Evolutionary conservation across 495 filamentous ascomycete species (phyloP).

Genomic region (Aspergillus nidulans): DNA sequence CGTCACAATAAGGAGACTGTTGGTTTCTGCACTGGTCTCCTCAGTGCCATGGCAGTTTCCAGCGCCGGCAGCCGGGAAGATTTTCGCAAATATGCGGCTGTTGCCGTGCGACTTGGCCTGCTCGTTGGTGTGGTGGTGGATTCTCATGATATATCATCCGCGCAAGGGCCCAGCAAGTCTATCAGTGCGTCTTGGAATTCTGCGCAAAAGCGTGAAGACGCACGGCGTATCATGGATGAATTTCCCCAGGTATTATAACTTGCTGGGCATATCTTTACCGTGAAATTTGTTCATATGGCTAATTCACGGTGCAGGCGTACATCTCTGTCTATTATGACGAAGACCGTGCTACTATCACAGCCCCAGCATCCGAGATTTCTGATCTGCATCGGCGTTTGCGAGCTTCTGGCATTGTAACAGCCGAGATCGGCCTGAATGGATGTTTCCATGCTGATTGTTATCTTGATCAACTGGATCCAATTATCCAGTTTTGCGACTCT

Average conservation of each 20-base stretch:
- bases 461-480: constrained; percentile 9
- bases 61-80: constrained; percentile 13
- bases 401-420: constrained; percentile 29
- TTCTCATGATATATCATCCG: no score
- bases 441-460: no score
- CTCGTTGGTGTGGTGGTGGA: no score
- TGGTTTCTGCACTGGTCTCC: constrained; percentile 44
- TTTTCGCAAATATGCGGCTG: constrained; percentile 37
- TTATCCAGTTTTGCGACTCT: constrained; percentile 9
- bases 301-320: constrained; percentile 8
- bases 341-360: constrained; percentile 20
- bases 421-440: constrained; percentile 17
- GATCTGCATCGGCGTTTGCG: constrained; percentile 24
- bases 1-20: constrained; percentile 28
- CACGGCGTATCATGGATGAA: no score
- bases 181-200: no score
- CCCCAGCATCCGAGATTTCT: constrained; percentile 1
- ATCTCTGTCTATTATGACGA: constrained; percentile 18
- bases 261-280: no score
- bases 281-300: no score
- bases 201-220: no score
- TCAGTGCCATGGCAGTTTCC: constrained; percentile 36
- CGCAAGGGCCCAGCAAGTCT: no score
- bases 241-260: constrained; percentile 18
- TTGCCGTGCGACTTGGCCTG: constrained; percentile 31